Evolutionary conservation across 176 grass and related monocot genomes (phyloP), one percentile per base, ranked within the genome.

Genomic region (Zea luxurians): DNA sequence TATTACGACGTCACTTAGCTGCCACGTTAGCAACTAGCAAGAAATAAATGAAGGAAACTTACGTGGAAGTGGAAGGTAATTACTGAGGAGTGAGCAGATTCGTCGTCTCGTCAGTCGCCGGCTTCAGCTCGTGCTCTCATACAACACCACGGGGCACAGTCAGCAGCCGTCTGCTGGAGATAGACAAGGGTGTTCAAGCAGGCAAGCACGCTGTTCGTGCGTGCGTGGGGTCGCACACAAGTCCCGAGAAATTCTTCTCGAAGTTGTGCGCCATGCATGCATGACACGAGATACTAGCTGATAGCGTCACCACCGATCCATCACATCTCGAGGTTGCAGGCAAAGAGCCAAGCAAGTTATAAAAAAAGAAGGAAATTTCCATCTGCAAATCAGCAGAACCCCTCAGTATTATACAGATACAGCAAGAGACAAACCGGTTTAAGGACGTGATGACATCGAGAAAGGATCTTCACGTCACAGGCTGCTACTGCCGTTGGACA

Each of bases 161-260:
- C 27, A 27, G 27, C 27, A 27, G 27, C 27, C 27, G 27, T 27
- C 27, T 27, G 27, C 27, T 27, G 27, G 27, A 27, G 27, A 27
- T 27, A 27, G 27, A 27, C 27, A 27, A 27, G 27, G 27, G 27
- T 27, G 27, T 27, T 27, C 27, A 27, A 27, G 27, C 27, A 27
- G 27, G 27, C 27, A 13, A 5, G 37, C 61, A 8, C 61, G 67
- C 68, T 75, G 80, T 53, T 78, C 75, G 18, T 73, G 80, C 64
- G 80, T 73, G 80, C 64, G 80, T 73, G 80, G 67, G 75, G 44
- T 68, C 45, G 2, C 10, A 40, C 75, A 79, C 74, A 75, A 35
- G 15, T 64, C 46, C 80, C 80, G 72, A 83, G 54, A 88, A 69
- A 88, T 83, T 86, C 85, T 5, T 70, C 72, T 37, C 4, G 47